These are phyloP conservation scores for Penicillium sp. DNA, from an alignment of 2,329 filamentous ascomycete genomes.

Conservation along the genomic window DNA sequence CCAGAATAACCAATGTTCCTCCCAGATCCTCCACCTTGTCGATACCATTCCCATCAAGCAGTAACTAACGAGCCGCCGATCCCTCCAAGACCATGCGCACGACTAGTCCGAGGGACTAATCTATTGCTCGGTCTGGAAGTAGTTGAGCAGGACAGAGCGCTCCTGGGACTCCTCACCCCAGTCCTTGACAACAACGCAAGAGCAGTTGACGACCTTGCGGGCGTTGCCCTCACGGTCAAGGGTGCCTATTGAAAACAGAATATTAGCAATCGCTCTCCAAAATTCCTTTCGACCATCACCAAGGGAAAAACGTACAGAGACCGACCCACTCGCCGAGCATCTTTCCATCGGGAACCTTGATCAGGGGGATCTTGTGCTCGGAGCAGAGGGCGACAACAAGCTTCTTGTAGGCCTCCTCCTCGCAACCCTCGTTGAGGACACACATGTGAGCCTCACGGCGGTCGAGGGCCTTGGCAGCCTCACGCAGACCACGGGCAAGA, in stretches of 20 bases:
- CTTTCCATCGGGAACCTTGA: conserved; percentile 99
- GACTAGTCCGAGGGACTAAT: conserved; percentile 23
- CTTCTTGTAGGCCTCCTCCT: conserved; percentile 99
- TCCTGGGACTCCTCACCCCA: conserved; percentile 99
- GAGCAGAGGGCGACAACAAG: conserved; percentile 97
- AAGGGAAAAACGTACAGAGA: conserved; percentile 75
- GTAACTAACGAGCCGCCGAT: conserved; percentile 9
- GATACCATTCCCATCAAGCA: not conserved
- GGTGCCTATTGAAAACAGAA: conserved; percentile 66
- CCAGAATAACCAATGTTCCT: not conserved
- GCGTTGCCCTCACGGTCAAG: conserved; percentile 99
- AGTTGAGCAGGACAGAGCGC: conserved; percentile 98
- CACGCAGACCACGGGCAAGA: conserved; percentile 95
- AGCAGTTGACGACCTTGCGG: conserved; percentile 99
- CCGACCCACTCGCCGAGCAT: conserved; percentile 99
- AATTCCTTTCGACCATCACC: not conserved
- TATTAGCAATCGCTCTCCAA: conserved; percentile 14
- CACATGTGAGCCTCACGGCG: conserved; percentile 99
- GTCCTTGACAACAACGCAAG: conserved; percentile 98
- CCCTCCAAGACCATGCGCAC: conserved; percentile 18
- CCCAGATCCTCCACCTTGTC: not conserved
- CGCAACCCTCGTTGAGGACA: conserved; percentile 98
- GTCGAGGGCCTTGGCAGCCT: conserved; percentile 98
- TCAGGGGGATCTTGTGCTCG: conserved; percentile 99
- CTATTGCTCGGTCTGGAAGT: conserved; percentile 86